phyloP scores from a whole-genome alignment of 768 basidiomycete genomes.

The Leccinum truebloodii region DNA sequence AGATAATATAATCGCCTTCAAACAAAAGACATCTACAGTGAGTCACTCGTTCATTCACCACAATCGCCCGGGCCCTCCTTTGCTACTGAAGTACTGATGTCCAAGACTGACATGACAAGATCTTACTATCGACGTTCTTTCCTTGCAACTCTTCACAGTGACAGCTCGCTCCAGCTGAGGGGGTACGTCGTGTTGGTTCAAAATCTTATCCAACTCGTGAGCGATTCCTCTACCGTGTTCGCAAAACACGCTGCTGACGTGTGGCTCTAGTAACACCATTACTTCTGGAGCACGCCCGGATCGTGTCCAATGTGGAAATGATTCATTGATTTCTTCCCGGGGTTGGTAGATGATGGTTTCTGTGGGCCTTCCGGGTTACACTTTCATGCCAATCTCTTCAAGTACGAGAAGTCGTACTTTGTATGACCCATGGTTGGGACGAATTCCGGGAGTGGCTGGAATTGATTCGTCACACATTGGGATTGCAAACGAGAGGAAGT shows the following conservation, averaged over 20 bases:
- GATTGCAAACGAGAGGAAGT: conserved; percentile 17
- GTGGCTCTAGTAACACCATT: too few relatives aligned
- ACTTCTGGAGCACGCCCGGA: background rate
- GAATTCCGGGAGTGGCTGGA: conserved; percentile 21
- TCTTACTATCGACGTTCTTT: too few relatives aligned
- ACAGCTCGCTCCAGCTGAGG: too few relatives aligned
- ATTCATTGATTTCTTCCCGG: too few relatives aligned
- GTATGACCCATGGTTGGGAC: conserved; percentile 11
- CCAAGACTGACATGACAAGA: too few relatives aligned
- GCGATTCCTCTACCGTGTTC: background rate
- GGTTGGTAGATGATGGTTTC: conserved; percentile 8
- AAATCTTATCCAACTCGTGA: conserved; percentile 24
- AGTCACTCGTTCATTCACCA: too few relatives aligned
- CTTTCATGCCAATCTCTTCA: conserved; percentile 27
- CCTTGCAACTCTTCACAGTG: too few relatives aligned
- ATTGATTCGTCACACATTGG: conserved; percentile 18
- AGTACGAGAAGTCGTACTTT: conserved; percentile 22
- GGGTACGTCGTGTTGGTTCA: conserved; percentile 23
- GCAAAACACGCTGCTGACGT: background rate
- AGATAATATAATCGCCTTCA: too few relatives aligned
- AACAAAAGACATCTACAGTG: too few relatives aligned
- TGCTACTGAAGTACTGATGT: too few relatives aligned
- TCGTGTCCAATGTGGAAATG: too few relatives aligned
- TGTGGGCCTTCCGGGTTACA: conserved; percentile 19
- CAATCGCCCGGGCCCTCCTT: too few relatives aligned